Conservation (phyloP, 148 eudicot genomes). For the Spergularia marina region DNA sequence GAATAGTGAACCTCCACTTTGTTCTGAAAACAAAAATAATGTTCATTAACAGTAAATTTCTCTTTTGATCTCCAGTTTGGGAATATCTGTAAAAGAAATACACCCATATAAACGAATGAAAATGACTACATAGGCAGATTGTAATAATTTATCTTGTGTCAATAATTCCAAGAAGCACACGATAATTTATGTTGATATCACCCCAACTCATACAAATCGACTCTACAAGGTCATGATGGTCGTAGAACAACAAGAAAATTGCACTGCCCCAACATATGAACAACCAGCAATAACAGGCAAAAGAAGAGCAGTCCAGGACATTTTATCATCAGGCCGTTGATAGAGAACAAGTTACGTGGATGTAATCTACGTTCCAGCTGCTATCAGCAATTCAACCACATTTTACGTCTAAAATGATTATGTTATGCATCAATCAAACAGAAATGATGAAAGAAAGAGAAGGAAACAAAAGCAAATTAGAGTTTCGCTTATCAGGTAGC, state of each 20-base stretch:
- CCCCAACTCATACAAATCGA: background rate
- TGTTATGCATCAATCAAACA: background rate
- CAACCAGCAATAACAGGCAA: background rate
- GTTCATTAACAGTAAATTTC: background rate
- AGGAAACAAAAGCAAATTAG: background rate
- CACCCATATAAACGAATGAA: background rate
- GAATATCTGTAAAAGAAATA: background rate
- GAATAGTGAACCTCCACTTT: conserved; percentile 71
- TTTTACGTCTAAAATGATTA: no score
- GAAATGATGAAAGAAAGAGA: background rate
- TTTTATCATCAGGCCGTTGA: background rate
- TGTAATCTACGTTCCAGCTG: no score
- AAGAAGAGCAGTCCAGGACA: background rate
- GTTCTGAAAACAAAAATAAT: conserved; percentile 43
- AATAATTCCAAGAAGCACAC: background rate
- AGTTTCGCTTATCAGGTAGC: conserved; percentile 13
- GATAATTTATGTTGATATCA: background rate
- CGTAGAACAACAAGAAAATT: conserved; percentile 3
- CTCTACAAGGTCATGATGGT: conserved; percentile 1
- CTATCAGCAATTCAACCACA: no score
- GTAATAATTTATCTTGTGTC: background rate
- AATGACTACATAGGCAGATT: conserved; percentile 10
- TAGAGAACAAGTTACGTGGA: no score
- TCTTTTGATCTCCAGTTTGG: background rate
- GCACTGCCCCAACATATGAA: conserved; percentile 4